phyloP scores from a whole-genome alignment of 2,329 filamentous ascomycete species.

The Aspergillus sp. region DNA sequence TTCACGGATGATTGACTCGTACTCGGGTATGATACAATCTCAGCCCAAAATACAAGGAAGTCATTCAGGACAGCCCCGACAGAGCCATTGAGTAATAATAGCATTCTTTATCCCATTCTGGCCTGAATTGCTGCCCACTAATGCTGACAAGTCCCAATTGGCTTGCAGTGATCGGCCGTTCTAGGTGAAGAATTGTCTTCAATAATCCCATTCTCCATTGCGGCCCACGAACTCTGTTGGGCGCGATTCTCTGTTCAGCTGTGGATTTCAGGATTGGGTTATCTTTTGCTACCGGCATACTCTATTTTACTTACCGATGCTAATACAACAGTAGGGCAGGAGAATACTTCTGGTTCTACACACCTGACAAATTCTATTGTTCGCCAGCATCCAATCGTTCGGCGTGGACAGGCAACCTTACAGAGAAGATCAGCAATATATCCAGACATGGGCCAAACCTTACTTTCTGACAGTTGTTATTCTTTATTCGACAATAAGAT shows the following conservation, averaged over 20 bases:
- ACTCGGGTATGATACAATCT: too few relatives aligned
- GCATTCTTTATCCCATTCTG: too few relatives aligned
- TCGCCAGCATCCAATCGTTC: too few relatives aligned
- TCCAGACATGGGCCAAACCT: not conserved
- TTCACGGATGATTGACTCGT: too few relatives aligned
- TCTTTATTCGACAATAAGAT: too few relatives aligned
- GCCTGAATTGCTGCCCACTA: too few relatives aligned
- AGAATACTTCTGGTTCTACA: not conserved
- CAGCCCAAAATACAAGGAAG: too few relatives aligned
- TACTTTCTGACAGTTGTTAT: not conserved
- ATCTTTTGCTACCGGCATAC: not conserved
- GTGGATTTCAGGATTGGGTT: too few relatives aligned
- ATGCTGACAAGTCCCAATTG: too few relatives aligned
- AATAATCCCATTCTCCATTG: not conserved
- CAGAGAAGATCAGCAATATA: not conserved
- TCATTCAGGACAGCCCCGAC: too few relatives aligned
- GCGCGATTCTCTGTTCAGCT: not conserved
- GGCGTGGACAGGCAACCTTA: too few relatives aligned
- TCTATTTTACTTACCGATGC: not conserved
- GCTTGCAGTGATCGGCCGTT: not conserved
- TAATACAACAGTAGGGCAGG: too few relatives aligned
- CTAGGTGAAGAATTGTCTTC: not conserved
- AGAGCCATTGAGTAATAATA: not conserved
- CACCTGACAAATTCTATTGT: not conserved
- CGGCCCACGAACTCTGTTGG: not conserved